These are phyloP conservation scores for Trametes pubescens DNA, from an alignment of 1,284 basidiomycete genomes.

Conservation along the genomic window DNA sequence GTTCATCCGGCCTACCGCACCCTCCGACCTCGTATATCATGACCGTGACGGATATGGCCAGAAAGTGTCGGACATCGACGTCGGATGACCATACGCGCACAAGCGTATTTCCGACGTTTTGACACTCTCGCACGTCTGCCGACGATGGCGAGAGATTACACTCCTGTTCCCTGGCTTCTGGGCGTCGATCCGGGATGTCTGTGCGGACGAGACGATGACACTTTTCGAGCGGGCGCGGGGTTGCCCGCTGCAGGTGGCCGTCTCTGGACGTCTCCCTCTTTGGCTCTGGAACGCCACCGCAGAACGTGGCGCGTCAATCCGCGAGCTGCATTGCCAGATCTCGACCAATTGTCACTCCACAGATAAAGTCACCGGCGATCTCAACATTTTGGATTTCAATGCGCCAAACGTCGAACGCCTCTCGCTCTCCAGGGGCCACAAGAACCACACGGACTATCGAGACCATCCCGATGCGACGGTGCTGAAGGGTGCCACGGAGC, in stretches of 20 bases:
- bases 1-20: not conserved
- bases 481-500: not conserved
- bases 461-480: not conserved
- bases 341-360: not conserved
- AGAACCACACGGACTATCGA: not conserved
- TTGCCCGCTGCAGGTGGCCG: not conserved
- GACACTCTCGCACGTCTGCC: not conserved
- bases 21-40: not conserved
- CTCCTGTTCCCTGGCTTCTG: not conserved
- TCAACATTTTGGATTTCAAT: not conserved
- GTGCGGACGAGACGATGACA: not conserved
- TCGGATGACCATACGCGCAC: not conserved
- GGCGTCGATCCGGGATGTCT: not conserved
- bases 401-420: not conserved
- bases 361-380: not conserved
- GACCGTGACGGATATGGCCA: too few relatives aligned
- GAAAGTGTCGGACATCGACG: not conserved
- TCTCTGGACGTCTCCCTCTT: not conserved
- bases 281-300: conserved; percentile 1
- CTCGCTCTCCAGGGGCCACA: not conserved
- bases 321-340: conserved; percentile 3
- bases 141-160: not conserved
- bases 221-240: not conserved
- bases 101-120: not conserved
- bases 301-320: not conserved